Evolutionary conservation across 208 protist species (phyloP), one percentile per base, ranked within the genome.

Genomic region (Leptomonas pyrrhocoris): DNA sequence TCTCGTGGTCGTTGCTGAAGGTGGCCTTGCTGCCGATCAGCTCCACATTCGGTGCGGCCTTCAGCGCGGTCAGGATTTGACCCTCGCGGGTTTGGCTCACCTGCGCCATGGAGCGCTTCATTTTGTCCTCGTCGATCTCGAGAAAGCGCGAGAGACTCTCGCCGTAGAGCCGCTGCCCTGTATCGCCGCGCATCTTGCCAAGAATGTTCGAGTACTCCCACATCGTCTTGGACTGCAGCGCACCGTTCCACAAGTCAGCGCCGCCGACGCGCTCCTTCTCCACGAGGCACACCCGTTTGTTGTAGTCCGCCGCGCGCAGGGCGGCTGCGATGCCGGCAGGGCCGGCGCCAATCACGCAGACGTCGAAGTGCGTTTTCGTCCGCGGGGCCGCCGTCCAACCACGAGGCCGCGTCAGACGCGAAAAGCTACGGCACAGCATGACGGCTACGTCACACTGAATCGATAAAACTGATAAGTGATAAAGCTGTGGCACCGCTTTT

Each of bases 221-320:
- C 81, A 95, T 79, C 7, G 84, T 85, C 65, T 95, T 93, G 11
- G 90, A 93, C 73, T 88, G 83, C 68, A 95, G 73, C 3, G 89
- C 74, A 30, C 90, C 90, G 56, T 95, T 77, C 88, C 90, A 95
- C 74, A 95, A 55, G 60, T 93, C 90, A 11, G 62, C 61, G 7
- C 90, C 90, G 53, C 90, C 90, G 13, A 95, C 36, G 7, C 83
- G 81, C 2, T 67, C 63, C 53, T 77, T 73, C 74, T 95, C 85
- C 46, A 95, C 80, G 23, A 95, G 53, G 64, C 85, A 92, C 16
- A 93, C 90, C 15, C 74, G 77, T 66, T 93, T 92, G 53, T 89
- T 87, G 74, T 87, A 90, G 28, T 88, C 77, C 15, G 80, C 83
- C 16, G 87, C 90, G 11, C 85, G 87, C 23, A 95, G 59, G 8